A percentile compares a stretch with the other conserved stretches of the same genome.
Evolutionary conservation across 371 early-diverging fungal genomes (phyloP).

Genomic region (Smittium culicis): DNA sequence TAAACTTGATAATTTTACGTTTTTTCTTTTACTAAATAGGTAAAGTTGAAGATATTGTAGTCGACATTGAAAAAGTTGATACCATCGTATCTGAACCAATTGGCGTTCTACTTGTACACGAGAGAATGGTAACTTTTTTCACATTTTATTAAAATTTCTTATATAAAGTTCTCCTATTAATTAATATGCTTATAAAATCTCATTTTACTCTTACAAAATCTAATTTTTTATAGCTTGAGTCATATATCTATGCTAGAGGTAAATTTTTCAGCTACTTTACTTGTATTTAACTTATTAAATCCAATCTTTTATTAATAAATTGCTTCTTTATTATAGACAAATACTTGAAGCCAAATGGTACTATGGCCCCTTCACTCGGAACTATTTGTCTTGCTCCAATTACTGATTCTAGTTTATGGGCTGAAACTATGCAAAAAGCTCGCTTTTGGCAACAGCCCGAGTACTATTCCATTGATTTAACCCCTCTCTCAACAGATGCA

Average conservation of each 20-base stretch:
- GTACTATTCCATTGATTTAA: slow-evolving; percentile 89
- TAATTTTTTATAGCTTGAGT: slow-evolving; percentile 10
- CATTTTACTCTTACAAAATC: too few species aligned
- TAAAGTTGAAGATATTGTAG: slow-evolving; percentile 66
- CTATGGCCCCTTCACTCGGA: slow-evolving; percentile 78
- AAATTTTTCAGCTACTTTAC: slow-evolving; percentile 18
- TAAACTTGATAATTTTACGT: too few species aligned
- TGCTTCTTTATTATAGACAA: slow-evolving; percentile 48
- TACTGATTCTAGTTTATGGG: slow-evolving; percentile 68
- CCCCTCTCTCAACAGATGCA: slow-evolving; percentile 50
- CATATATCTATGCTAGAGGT: slow-evolving; percentile 18
- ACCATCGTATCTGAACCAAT: slow-evolving; percentile 93
- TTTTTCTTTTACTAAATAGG: slow-evolving; percentile 29
- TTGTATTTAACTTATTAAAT: too few species aligned
- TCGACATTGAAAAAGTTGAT: slow-evolving; percentile 51
- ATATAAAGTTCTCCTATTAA: too few species aligned
- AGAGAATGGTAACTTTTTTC: slow-evolving; percentile 54
- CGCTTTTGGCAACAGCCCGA: slow-evolving; percentile 72
- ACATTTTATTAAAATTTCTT: neutral
- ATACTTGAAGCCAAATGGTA: slow-evolving; percentile 83
- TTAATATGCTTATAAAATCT: too few species aligned
- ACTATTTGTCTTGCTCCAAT: slow-evolving; percentile 79
- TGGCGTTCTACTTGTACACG: slow-evolving; percentile 88
- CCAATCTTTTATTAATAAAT: slow-evolving; percentile 17
- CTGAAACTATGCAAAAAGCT: slow-evolving; percentile 83